Conservation (phyloP, 208 protist species). For the Trypanosoma melophagium region DNA sequence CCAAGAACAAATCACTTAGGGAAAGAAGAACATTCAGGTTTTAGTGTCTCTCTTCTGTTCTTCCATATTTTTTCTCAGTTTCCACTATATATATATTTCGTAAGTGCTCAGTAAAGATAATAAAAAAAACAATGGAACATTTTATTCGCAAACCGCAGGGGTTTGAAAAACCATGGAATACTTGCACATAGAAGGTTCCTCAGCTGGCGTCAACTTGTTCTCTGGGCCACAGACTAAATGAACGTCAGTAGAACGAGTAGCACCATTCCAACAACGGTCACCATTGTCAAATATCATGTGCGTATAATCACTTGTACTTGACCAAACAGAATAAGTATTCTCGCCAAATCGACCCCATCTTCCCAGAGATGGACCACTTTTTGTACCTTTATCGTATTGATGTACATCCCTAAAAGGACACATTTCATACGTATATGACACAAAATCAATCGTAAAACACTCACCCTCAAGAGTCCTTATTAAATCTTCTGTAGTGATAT, state of each 20-base stretch:
- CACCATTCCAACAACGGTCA: conserved; percentile 52
- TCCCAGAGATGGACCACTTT: conserved; percentile 33
- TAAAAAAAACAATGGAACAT: conserved; percentile 7
- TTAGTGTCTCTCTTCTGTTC: too few relatives aligned
- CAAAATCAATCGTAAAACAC: conserved; percentile 49
- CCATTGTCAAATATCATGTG: conserved; percentile 65
- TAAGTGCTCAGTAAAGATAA: neutral
- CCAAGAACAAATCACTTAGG: too few relatives aligned
- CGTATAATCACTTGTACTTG: conserved; percentile 47
- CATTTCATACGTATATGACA: conserved; percentile 58
- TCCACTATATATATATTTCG: conserved; percentile 16
- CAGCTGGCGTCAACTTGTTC: conserved; percentile 47
- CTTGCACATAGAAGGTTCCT: conserved; percentile 74
- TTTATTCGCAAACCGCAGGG: conserved; percentile 62
- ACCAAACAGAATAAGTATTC: conserved; percentile 70
- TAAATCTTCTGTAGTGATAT: conserved; percentile 49
- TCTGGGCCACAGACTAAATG: conserved; percentile 65
- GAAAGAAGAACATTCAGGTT: too few relatives aligned
- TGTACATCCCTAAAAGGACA: conserved; percentile 47
- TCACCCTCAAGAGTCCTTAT: conserved; percentile 48
- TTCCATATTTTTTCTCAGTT: too few relatives aligned
- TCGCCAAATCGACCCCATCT: conserved; percentile 61
- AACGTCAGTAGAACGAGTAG: conserved; percentile 44
- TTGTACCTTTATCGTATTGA: conserved; percentile 38
- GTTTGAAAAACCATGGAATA: conserved; percentile 80